These are phyloP conservation scores for Cryptococcus sp. DNA, from an alignment of 1,284 basidiomycete species.

Conservation along the genomic window DNA sequence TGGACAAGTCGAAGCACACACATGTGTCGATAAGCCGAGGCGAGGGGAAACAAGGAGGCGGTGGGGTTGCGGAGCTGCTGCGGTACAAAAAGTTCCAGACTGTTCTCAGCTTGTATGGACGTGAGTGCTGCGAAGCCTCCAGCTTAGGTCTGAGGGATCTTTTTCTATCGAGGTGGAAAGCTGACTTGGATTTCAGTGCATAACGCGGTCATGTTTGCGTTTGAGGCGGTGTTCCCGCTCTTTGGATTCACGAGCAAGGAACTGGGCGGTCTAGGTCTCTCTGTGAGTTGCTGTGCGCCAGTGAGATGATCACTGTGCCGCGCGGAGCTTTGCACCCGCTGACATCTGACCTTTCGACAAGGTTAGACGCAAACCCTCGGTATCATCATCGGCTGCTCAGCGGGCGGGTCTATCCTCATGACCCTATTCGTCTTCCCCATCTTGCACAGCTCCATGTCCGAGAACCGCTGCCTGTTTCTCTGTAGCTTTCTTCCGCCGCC, in stretches of 20 bases:
- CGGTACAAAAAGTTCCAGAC: slow-evolving; percentile 29
- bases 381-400: slow-evolving; percentile 31
- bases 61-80: slow-evolving; percentile 23
- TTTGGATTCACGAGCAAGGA: slow-evolving; percentile 36
- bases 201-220: slow-evolving; percentile 35
- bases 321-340: background rate
- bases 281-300: slow-evolving; percentile 17
- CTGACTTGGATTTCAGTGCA: slow-evolving; percentile 17
- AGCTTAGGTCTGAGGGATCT: background rate
- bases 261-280: slow-evolving; percentile 36
- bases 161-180: too few species aligned
- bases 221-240: slow-evolving; percentile 41
- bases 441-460: slow-evolving; percentile 25
- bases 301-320: too few species aligned
- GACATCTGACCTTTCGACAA: background rate
- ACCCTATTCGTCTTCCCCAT: slow-evolving; percentile 36
- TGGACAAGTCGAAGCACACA: too few species aligned
- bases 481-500: slow-evolving; percentile 13
- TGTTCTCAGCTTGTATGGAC: slow-evolving; percentile 30
- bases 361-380: slow-evolving; percentile 35
- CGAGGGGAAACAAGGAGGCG: slow-evolving; percentile 12
- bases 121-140: slow-evolving; percentile 15
- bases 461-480: slow-evolving; percentile 17
- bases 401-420: slow-evolving; percentile 37
- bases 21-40: too few species aligned